Base-by-base conservation (phyloP, 495 filamentous ascomycete genomes). In the Immersiella caudata region DNA sequence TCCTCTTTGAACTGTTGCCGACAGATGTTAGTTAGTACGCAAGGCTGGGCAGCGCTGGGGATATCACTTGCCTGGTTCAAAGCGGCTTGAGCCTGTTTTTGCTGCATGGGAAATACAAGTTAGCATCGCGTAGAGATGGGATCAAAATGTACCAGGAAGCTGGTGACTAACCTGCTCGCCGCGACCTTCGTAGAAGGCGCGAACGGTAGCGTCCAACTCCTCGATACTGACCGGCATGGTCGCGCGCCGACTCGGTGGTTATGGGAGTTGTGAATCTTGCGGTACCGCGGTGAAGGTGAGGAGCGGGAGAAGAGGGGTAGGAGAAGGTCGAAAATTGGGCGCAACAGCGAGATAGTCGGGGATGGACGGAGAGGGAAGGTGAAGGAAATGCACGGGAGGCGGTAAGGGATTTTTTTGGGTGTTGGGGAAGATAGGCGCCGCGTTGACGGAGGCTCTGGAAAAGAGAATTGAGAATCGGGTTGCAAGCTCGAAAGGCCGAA, bases 121-220 rank as follows among this genome's bases (percentile, higher is more conserved):
- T 21, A 64, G 62, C 22, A 50, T 64, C 25, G 18, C 26, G 6
- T 1, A 25, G 21, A 21, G 18, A 33, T 70, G 70, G 76, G 73
- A 25, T 29, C 21, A 68, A 59, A 59, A 58, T 71, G 50, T 73
- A 74, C 67, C 74, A 60, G 74, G 61, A 71, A 54, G 35, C 65
- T 20, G 24, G 59, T 26, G n/a, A 81, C 87, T 76, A 83, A 97
- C 94, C 82, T 91, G 83, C 61, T 97, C 91, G 52, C 95, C 95
- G 77, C 94, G 90, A 76, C 92, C 94, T 81, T 98, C 95, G 70
- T 96, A 98, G 83, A 99, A 97, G 79, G 92, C 90, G 69, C 90
- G 93, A 85, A 97, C 94, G 67, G 93, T 96, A 75, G 87, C 88
- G 88, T 99, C 95, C 80, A 99, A 84, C 85, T 99, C 96, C 76